Percentiles rank a stretch among this genome's conserved stretches.
Evolutionary conservation across 2,329 filamentous ascomycete species (phyloP).

Genomic region (Annulohypoxylon truncatum): DNA sequence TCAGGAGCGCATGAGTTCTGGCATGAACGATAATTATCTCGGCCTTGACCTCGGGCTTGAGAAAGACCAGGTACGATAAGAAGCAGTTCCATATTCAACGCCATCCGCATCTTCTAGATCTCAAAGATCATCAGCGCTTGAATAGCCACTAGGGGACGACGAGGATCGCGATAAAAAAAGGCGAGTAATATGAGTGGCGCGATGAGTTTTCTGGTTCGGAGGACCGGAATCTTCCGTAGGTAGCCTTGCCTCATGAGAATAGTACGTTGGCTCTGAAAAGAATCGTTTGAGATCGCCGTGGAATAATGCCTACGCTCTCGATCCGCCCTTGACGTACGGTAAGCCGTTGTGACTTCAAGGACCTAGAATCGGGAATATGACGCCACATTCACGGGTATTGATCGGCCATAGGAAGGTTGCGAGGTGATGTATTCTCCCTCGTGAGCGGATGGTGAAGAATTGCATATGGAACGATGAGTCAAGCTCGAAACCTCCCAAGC

Average conservation of each 20-base stretch:
- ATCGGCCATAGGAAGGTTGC: conserved; percentile 1
- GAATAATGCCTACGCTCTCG: conserved; percentile 6
- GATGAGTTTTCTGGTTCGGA: neutral
- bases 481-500: no score
- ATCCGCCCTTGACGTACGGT: neutral
- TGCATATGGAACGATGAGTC: no score
- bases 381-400: neutral
- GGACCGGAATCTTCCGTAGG: conserved; percentile 24
- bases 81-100: neutral
- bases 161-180: conserved; percentile 5
- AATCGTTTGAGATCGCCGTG: conserved; percentile 12
- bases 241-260: neutral
- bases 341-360: neutral
- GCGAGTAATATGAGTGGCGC: neutral
- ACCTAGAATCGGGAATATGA: neutral
- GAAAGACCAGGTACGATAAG: conserved; percentile 11
- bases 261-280: conserved; percentile 1
- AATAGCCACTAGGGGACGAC: neutral
- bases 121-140: neutral
- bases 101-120: neutral
- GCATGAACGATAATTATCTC: neutral
- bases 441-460: no score
- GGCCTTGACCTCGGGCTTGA: conserved; percentile 14
- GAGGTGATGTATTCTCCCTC: neutral
- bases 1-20: conserved; percentile 9